These are phyloP conservation scores for Madurella mycetomatis DNA, from an alignment of 2,329 filamentous ascomycete species.

Conservation along the genomic window DNA sequence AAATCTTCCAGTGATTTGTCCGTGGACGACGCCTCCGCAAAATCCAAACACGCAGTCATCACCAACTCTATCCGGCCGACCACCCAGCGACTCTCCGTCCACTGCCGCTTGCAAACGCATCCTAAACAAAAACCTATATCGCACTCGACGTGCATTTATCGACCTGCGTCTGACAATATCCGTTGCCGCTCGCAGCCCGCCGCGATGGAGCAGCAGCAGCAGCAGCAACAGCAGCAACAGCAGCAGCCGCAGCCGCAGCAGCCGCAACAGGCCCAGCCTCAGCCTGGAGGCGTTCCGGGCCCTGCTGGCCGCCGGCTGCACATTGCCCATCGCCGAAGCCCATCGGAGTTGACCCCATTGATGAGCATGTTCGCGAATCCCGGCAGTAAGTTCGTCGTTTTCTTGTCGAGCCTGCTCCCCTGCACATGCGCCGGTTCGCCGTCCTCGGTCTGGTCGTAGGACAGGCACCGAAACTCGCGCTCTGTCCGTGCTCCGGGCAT, in stretches of 20 bases:
- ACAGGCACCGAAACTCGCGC: conserved; percentile 18
- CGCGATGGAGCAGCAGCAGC: conserved; percentile 66
- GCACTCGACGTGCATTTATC: conserved; percentile 44
- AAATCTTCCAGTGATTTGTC: conserved; percentile 21
- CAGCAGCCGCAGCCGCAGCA: conserved; percentile 39
- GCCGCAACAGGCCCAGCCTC: conserved; percentile 60
- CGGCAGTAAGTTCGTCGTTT: conserved; percentile 52
- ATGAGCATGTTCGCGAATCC: conserved; percentile 82
- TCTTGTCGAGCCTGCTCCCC: conserved; percentile 9
- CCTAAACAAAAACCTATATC: conserved; percentile 30
- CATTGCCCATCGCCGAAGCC: conserved; percentile 94
- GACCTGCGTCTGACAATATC: conserved; percentile 9
- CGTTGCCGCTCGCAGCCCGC: conserved; percentile 23
- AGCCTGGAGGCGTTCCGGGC: conserved; percentile 59
- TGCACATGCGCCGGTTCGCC: not conserved
- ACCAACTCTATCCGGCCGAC: conserved; percentile 3
- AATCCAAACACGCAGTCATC: conserved; percentile 11
- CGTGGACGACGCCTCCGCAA: conserved; percentile 23
- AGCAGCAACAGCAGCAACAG: conserved; percentile 46
- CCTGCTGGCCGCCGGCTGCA: conserved; percentile 86
- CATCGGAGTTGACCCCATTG: conserved; percentile 92
- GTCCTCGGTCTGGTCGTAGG: not conserved
- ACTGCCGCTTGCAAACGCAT: conserved; percentile 16
- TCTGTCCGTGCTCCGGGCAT: conserved; percentile 1
- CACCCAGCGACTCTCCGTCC: conserved; percentile 6